Conservation (phyloP, 768 basidiomycete genomes). For the Psilocybe tampanensis region DNA sequence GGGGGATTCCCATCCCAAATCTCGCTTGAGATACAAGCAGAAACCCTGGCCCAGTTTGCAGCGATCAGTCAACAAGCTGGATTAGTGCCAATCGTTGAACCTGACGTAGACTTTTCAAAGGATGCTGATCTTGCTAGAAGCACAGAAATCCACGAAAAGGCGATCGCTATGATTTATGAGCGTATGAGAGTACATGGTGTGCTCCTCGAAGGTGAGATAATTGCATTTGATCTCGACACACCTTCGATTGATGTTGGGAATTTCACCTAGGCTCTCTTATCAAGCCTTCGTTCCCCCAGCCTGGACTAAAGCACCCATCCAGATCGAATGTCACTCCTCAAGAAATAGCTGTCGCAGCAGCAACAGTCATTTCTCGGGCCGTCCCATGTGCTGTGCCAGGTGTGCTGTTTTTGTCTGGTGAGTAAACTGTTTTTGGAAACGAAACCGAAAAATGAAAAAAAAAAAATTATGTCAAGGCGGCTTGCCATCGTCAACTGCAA, state of each 20-base stretch:
- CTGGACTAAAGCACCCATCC: slow-evolving; percentile 44
- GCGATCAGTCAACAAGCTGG: slow-evolving; percentile 53
- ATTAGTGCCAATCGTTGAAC: slow-evolving; percentile 55
- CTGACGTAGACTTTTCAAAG: slow-evolving; percentile 51
- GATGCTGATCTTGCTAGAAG: slow-evolving; percentile 49
- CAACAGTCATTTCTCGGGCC: slow-evolving; percentile 45
- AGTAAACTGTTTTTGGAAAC: slow-evolving; percentile 2
- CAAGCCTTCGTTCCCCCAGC: slow-evolving; percentile 55
- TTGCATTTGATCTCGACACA: neutral
- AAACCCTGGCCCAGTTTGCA: slow-evolving; percentile 49
- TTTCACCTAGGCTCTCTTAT: slow-evolving; percentile 43
- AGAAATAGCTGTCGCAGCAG: slow-evolving; percentile 47
- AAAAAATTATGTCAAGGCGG: slow-evolving; percentile 34
- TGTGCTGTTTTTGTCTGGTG: slow-evolving; percentile 52
- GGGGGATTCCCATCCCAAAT: slow-evolving; percentile 40
- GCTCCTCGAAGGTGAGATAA: slow-evolving; percentile 45
- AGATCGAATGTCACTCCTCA: slow-evolving; percentile 36
- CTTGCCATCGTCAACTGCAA: slow-evolving; percentile 40
- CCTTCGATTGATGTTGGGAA: neutral
- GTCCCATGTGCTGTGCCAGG: slow-evolving; percentile 50
- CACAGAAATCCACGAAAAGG: slow-evolving; percentile 47
- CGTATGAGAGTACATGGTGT: slow-evolving; percentile 47
- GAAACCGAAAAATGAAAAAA: neutral
- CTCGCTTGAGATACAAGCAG: slow-evolving; percentile 46
- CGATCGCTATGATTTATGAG: slow-evolving; percentile 47